Evolutionary conservation across 148 eudicot genomes (phyloP), one percentile per base, ranked within the genome.

Genomic region (Rhododendron mucronatum): DNA sequence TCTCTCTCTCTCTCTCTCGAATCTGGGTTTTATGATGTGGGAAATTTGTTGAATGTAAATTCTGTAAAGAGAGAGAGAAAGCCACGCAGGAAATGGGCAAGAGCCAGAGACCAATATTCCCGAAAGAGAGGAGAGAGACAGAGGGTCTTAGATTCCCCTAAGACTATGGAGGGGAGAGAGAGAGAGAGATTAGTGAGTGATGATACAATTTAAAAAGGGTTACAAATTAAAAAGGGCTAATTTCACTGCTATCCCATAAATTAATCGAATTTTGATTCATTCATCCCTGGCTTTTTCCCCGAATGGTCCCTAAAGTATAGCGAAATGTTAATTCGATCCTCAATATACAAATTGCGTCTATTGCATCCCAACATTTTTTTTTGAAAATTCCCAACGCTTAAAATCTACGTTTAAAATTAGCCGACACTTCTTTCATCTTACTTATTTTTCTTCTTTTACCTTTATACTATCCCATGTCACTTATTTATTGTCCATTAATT

Each of bases 31-130:
- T 3, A 20, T 59, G 65, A 6, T 57, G 30, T 13, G 20, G 16
- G 48, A 48, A 1, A 57, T 37, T 55, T 61, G 44, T 2, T 1
- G 48, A 20, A 48, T 35, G 83, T 35, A n/a, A 71, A 82, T 37
- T 57, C 41, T 10, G 44, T 59, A 5, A 41, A 41, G 45, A 41
- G 45, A 41, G 45, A 10, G 41, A 83, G 41, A 61, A 71, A 69
- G 28, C 65, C 79, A 71, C 48, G 85, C 59, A 28, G 76, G 30
- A 83, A 83, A 65, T 26, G 77, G 85, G 78, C 78, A 47, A 47
- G 76, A 47, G 11, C 26, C 78, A 61, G 33, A 82, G 84, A 82
- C 74, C 61, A 18, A 63, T 37, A 57, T 12, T 44, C 47, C 28
- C 21, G 18, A 14, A 1, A 18, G 2, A 30, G 76, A 26, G 67